Evolutionary conservation across 225 moss, liverwort and hornwort species (phyloP).

Genomic region (Thuidium tamariscinum): DNA sequence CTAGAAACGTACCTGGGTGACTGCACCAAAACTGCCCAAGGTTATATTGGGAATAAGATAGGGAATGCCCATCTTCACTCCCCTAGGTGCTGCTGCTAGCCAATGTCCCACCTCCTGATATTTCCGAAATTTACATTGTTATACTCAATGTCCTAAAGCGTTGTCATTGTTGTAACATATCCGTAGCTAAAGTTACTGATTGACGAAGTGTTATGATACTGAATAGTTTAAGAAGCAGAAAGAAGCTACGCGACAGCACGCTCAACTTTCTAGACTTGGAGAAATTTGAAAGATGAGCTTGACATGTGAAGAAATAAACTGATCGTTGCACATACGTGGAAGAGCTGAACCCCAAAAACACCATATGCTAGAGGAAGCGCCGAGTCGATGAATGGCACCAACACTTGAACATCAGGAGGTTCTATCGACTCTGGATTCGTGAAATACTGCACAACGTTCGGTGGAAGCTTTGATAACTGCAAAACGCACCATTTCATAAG

Average conservation of each 20-base stretch:
- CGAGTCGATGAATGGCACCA: slow-evolving; percentile 80
- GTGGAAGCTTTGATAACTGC: slow-evolving; percentile 83
- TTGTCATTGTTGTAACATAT: neutral
- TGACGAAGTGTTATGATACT: neutral
- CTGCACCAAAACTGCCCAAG: slow-evolving; percentile 93
- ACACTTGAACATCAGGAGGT: slow-evolving; percentile 75
- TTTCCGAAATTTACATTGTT: neutral
- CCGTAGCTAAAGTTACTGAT: neutral
- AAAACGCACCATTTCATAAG: neutral
- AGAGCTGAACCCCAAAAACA: slow-evolving; percentile 88
- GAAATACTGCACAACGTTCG: slow-evolving; percentile 85
- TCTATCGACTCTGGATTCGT: slow-evolving; percentile 79
- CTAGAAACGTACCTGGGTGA: slow-evolving; percentile 55
- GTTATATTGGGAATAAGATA: slow-evolving; percentile 95
- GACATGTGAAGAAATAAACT: neutral
- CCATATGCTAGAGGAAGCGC: slow-evolving; percentile 97
- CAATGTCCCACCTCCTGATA: slow-evolving; percentile 85
- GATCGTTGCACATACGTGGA: slow-evolving; percentile 44
- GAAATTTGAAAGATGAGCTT: neutral
- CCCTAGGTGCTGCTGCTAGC: slow-evolving; percentile 78
- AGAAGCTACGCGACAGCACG: neutral
- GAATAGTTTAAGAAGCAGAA: neutral
- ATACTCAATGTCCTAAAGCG: neutral
- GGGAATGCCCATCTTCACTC: slow-evolving; percentile 89
- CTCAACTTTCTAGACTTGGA: neutral